A percentile compares a stretch with the other conserved stretches of the same genome.
Evolutionary conservation across 257 asterid genomes (phyloP).

Genomic region (Penstemon eatonii): DNA sequence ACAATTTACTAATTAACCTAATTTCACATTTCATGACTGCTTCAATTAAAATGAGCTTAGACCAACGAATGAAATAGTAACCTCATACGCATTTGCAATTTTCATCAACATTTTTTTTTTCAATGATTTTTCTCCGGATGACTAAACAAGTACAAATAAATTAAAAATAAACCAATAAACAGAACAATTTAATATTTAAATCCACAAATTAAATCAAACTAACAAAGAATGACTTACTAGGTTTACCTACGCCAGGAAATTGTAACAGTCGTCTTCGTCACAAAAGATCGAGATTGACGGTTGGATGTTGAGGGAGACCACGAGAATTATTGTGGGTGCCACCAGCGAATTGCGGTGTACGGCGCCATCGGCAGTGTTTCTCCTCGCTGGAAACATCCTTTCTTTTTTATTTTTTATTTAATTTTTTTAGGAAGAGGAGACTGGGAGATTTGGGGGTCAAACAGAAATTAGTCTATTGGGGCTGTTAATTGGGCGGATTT

Average conservation of each 20-base stretch:
- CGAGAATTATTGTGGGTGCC: conserved; percentile 41
- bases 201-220: not conserved
- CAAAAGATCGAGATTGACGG: conserved; percentile 85
- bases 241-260: conserved; percentile 71
- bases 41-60: not conserved
- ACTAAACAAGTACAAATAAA: conserved; percentile 32
- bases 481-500: too few relatives aligned
- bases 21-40: not conserved
- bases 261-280: conserved; percentile 93
- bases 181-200: not conserved
- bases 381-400: too few relatives aligned
- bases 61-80: conserved; percentile 22
- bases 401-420: too few relatives aligned
- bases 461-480: too few relatives aligned
- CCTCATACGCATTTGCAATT: conserved; percentile 96
- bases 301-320: conserved; percentile 54
- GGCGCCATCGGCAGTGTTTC: conserved; percentile 53
- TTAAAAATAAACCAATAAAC: too few relatives aligned
- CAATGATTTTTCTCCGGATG: conserved; percentile 98
- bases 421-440: too few relatives aligned
- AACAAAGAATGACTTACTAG: conserved; percentile 40
- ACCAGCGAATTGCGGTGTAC: conserved; percentile 51
- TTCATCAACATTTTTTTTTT: conserved; percentile 80
- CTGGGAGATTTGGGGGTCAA: too few relatives aligned
- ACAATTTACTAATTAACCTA: not conserved